Evolutionary conservation across 306 rosid genomes (phyloP).

Genomic region (Cicer bijugum): DNA sequence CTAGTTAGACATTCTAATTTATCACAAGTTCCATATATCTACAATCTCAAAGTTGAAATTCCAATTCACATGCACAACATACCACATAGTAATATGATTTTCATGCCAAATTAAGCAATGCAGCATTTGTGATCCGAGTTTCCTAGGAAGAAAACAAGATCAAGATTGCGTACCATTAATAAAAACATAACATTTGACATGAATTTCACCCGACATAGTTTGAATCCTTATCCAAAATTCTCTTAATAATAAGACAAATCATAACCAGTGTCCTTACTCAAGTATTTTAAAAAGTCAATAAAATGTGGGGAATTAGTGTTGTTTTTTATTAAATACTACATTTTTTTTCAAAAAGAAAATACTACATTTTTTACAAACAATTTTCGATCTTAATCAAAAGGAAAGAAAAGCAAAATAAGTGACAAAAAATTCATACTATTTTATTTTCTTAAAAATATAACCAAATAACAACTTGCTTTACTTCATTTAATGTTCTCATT

Average conservation of each 20-base stretch:
- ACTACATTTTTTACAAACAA: neutral
- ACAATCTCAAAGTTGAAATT: slow-evolving; percentile 26
- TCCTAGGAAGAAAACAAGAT: neutral
- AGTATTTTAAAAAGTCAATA: neutral
- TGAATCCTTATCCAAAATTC: slow-evolving; percentile 4
- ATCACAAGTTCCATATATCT: neutral
- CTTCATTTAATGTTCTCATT: too few relatives aligned
- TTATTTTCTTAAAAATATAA: too few relatives aligned
- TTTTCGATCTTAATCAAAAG: neutral
- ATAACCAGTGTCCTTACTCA: slow-evolving; percentile 1
- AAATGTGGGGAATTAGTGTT: neutral
- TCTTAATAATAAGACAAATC: slow-evolving; percentile 16
- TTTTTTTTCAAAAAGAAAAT: neutral
- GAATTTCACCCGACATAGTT: neutral
- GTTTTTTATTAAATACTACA: neutral
- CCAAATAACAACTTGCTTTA: too few relatives aligned
- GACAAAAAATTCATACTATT: too few relatives aligned
- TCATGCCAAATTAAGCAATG: neutral
- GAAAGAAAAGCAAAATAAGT: neutral
- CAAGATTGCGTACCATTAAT: slow-evolving; percentile 8
- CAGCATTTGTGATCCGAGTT: slow-evolving; percentile 7
- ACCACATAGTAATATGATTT: slow-evolving; percentile 5
- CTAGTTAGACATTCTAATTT: neutral
- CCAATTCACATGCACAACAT: neutral
- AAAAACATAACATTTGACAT: neutral